phyloP scores from a whole-genome alignment of 345 rosid species.

The Dovyalis caffra region DNA sequence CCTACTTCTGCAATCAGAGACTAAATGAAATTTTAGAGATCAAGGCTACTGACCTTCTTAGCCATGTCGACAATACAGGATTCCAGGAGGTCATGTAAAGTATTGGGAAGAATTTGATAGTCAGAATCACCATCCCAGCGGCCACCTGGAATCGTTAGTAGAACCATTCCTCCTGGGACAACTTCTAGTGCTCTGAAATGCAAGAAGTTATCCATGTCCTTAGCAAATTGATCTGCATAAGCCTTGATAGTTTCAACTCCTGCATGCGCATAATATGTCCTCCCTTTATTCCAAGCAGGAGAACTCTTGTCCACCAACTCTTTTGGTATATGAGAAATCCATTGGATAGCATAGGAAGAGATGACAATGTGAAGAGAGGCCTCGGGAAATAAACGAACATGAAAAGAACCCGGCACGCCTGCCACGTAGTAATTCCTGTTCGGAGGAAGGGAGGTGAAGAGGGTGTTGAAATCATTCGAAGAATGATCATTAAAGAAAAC shows the following conservation, averaged over 20 bases:
- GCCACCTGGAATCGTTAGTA: background rate
- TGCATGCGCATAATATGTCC: background rate
- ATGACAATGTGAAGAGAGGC: background rate
- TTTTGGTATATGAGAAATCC: background rate
- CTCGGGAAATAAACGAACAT: constrained; percentile 6
- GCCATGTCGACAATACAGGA: background rate
- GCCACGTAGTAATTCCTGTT: background rate
- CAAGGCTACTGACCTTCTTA: background rate
- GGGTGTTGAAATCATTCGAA: constrained; percentile 23
- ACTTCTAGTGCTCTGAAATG: background rate
- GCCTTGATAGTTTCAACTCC: background rate
- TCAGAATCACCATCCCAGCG: no score
- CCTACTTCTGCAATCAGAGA: background rate
- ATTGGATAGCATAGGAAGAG: background rate
- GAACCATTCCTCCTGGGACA: background rate
- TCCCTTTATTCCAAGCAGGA: constrained; percentile 5
- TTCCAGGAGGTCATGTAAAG: background rate
- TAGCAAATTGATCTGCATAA: background rate
- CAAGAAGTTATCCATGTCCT: background rate
- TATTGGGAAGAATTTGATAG: background rate
- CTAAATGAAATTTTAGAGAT: background rate
- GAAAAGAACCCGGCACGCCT: constrained; percentile 11
- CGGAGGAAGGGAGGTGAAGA: constrained; percentile 6
- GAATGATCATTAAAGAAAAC: constrained; percentile 15
- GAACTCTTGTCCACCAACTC: background rate